Evolutionary conservation across 768 basidiomycete genomes (phyloP), one percentile per base, ranked within the genome.

Genomic region (Lentinula raphanica): DNA sequence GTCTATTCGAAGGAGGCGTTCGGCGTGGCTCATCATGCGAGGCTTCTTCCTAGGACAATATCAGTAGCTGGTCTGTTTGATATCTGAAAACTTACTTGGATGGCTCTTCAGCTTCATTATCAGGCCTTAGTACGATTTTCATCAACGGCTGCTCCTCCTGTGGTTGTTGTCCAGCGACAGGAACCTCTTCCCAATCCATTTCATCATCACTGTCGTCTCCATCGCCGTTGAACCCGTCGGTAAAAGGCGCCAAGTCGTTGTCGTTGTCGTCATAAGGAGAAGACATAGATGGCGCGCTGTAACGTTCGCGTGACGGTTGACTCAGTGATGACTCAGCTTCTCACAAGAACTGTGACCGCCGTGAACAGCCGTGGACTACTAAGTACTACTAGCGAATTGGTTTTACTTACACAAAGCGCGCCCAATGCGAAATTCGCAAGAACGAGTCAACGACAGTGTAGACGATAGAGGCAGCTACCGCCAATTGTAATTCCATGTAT

Each of bases 171-270:
- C 75, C 76, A 29, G 81, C 79, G 3, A 90, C 81, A 39, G 79
- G 76, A 13, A 92, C 84, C 68, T 91, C 88, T 68, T 92, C 88
- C 89, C 88, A 90, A 67, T 92, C 89, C 60, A 82, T 76, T 40
- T 89, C 89, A 64, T 89, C 86, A 64, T 88, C 86, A 60, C 74
- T 79, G 63, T 78, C 77, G 27, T 65, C 68, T 19, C 19, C 45
- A 28, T 28, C 25, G 25, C 46, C 46, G 2, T 48, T n/a, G 29
- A 31, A 48, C 27, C 13, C 27, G 29, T 48, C 5, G 11, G 27
- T 12, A 15, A 29, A 29, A 13, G n/a, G 25, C 12, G 5, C 27
- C 25, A 48, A 31, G 25, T 48, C 46, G n/a, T 17, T 1, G 19
- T 53, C 51, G 32, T 35, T 35, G 12, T 36, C 51, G n/a, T 25